A percentile compares a stretch with the other conserved stretches of the same genome.
These are phyloP conservation scores for Taiozyma sp. DNA, from an alignment of 1,139 yeast genomes.

Conservation along the genomic window DNA sequence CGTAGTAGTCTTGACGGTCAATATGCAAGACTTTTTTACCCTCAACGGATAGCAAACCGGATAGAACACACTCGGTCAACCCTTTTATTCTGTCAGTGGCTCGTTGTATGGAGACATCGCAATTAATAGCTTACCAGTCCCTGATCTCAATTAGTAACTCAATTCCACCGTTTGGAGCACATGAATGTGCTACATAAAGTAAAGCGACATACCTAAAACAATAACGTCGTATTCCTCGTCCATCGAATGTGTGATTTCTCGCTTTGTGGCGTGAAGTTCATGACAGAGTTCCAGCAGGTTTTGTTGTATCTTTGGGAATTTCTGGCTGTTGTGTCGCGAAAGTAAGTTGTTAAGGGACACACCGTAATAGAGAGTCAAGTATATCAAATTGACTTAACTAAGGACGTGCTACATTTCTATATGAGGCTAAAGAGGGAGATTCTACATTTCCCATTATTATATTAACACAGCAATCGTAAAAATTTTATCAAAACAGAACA, in stretches of 20 bases:
- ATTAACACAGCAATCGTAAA: neutral
- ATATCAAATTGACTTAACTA: too few relatives aligned
- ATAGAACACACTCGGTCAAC: constrained; percentile 90
- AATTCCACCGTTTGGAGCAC: neutral
- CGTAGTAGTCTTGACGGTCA: constrained; percentile 95
- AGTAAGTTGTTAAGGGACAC: neutral
- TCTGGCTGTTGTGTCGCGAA: neutral
- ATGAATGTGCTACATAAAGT: neutral
- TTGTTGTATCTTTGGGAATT: too few relatives aligned
- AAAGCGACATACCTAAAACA: constrained; percentile 49
- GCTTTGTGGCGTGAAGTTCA: neutral
- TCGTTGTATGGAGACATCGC: neutral
- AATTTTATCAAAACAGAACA: neutral
- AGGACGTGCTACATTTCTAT: too few relatives aligned
- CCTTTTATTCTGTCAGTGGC: constrained; percentile 42
- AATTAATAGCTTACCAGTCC: constrained; percentile 15
- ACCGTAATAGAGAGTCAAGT: neutral
- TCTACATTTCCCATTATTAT: neutral
- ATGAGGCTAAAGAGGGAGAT: too few relatives aligned
- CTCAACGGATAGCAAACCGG: constrained; percentile 91
- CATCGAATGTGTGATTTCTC: constrained; percentile 37
- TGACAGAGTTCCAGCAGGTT: too few relatives aligned
- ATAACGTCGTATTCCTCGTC: constrained; percentile 95
- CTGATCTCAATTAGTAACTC: constrained; percentile 9
- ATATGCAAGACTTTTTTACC: constrained; percentile 96